Conservation (phyloP, 768 basidiomycete species). For the Lactifluus volemus region DNA sequence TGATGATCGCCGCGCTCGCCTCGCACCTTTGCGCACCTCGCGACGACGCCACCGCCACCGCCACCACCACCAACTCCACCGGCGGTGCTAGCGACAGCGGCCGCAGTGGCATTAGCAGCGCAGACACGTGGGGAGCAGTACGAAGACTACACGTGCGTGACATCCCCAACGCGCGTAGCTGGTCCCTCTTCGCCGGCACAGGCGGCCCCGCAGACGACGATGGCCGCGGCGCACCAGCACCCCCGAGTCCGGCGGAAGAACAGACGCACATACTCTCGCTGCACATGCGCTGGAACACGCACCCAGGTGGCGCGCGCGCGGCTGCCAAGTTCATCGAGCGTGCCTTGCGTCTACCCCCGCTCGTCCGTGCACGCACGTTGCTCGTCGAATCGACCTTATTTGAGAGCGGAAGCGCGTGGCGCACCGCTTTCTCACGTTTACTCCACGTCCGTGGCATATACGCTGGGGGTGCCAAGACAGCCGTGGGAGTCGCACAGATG, state of each 20-base stretch:
- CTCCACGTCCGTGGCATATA: conserved; percentile 2
- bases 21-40: conserved; percentile 9
- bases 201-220: not conserved
- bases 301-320: conserved; percentile 1
- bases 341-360: conserved; percentile 8
- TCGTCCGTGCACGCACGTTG: not conserved
- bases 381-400: conserved; percentile 10
- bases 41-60: not conserved
- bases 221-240: not conserved
- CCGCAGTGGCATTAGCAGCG: not conserved
- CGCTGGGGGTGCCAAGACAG: conserved; percentile 1
- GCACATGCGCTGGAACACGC: conserved; percentile 11
- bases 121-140: conserved; percentile 3
- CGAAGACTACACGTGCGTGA: conserved; percentile 12
- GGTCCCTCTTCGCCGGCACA: conserved; percentile 15
- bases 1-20: conserved; percentile 15
- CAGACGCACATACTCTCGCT: conserved; percentile 11
- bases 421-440: not conserved
- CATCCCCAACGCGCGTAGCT: conserved; percentile 9
- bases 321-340: conserved; percentile 8
- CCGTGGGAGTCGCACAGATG: conserved; percentile 2
- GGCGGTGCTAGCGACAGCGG: not conserved
- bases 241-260: conserved; percentile 10
- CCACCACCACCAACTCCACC: not conserved
- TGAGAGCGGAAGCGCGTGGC: not conserved